Percentiles rank a stretch among this genome's conserved stretches.
Evolutionary conservation across 495 filamentous ascomycete genomes (phyloP).

Genomic region (Extremus antarcticus): DNA sequence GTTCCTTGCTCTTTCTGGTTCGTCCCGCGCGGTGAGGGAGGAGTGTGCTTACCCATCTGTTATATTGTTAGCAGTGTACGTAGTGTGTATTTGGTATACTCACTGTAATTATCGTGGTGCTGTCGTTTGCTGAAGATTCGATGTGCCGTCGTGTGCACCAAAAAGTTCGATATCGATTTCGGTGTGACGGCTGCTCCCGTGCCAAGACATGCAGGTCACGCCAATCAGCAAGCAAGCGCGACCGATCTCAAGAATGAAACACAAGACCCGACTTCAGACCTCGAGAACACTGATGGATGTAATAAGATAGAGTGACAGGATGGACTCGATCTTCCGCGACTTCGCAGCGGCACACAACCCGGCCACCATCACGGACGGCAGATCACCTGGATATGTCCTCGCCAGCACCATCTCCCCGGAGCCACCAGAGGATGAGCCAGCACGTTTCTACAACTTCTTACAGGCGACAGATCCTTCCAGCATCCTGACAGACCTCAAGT

Average conservation of each 20-base stretch:
- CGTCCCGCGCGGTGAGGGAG: conserved; percentile 1
- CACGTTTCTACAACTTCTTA: conserved; percentile 49
- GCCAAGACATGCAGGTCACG: conserved; percentile 4
- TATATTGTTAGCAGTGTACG: conserved; percentile 12
- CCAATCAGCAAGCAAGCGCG: background rate
- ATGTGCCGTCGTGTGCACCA: background rate
- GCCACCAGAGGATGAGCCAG: conserved; percentile 42
- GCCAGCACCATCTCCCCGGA: conserved; percentile 61
- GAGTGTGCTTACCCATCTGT: conserved; percentile 42
- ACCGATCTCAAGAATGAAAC: background rate
- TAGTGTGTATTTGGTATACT: background rate
- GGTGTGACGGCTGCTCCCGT: background rate
- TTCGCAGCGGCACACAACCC: conserved; percentile 35
- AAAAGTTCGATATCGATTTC: conserved; percentile 6
- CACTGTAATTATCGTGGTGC: conserved; percentile 13
- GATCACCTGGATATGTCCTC: conserved; percentile 44
- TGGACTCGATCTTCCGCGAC: conserved; percentile 48
- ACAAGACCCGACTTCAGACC: background rate
- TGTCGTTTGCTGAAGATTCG: conserved; percentile 12
- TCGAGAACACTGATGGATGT: background rate
- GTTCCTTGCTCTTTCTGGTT: conserved; percentile 7
- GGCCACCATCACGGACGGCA: background rate
- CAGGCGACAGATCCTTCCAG: conserved; percentile 48
- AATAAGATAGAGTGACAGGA: conserved; percentile 6
- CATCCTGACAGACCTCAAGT: conserved; percentile 47